Conservation (phyloP, 23 red algal species). For the Agarophyton chilense region DNA sequence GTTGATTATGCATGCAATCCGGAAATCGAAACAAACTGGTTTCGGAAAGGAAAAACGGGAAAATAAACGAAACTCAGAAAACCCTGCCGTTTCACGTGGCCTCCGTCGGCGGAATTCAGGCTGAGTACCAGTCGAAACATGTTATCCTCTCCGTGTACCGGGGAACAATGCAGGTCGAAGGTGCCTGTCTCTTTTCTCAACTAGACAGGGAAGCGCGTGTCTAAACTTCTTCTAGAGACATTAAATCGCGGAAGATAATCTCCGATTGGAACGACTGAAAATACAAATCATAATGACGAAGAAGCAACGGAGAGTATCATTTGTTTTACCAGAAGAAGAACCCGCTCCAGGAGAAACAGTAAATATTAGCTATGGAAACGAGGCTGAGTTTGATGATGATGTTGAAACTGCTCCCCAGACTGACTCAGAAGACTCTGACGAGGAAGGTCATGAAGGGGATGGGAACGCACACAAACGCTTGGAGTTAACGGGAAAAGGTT, state of each 20-base stretch:
- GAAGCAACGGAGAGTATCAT: slow-evolving; percentile 7
- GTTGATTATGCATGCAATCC: no score
- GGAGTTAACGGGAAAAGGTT: background rate
- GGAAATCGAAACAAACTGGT: no score
- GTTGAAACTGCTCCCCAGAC: background rate
- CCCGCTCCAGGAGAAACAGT: background rate
- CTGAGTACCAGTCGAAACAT: no score
- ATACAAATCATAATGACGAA: background rate
- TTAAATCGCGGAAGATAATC: background rate
- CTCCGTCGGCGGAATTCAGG: no score
- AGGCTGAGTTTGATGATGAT: background rate
- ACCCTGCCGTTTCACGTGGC: no score
- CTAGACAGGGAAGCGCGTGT: background rate
- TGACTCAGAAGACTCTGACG: background rate
- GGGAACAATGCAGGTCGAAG: no score
- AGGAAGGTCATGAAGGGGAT: background rate
- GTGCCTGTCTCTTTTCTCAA: no score
- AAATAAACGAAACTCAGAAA: no score
- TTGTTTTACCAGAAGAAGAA: slow-evolving; percentile 10
- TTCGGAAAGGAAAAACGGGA: no score
- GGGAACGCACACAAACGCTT: background rate
- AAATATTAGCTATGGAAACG: background rate
- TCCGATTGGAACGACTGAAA: background rate
- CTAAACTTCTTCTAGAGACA: background rate
- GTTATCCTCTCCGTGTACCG: no score